These are phyloP conservation scores for Alternaria sp. DNA, from an alignment of 2,329 filamentous ascomycete species.

Conservation along the genomic window DNA sequence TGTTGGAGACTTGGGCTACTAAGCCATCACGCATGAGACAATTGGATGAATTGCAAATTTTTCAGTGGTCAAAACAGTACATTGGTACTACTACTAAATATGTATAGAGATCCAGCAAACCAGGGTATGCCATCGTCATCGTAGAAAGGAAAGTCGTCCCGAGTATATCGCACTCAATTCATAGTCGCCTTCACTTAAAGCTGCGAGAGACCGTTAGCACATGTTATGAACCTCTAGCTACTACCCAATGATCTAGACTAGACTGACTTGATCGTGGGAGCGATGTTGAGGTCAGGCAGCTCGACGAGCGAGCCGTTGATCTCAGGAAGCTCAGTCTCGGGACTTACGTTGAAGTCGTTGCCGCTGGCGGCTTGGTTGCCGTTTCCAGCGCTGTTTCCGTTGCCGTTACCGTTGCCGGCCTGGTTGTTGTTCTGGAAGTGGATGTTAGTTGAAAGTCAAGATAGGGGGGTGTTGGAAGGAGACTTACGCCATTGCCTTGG, in stretches of 20 bases:
- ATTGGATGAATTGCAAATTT: not conserved
- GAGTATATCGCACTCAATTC: not conserved
- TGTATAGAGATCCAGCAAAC: not conserved
- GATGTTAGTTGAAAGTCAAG: not conserved
- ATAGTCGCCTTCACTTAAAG: not conserved
- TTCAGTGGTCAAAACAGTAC: not conserved
- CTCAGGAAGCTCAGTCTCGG: not conserved
- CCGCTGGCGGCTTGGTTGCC: constrained; percentile 14
- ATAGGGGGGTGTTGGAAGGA: not conserved
- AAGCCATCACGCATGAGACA: not conserved
- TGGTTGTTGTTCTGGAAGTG: not conserved
- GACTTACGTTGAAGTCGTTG: constrained; percentile 23
- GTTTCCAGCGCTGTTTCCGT: constrained; percentile 12
- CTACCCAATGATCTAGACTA: not conserved
- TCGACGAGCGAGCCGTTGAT: not conserved
- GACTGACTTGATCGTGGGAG: constrained; percentile 14
- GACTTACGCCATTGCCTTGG: constrained; percentile 11
- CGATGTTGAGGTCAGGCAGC: constrained; percentile 6
- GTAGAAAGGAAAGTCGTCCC: not conserved
- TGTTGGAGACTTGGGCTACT: not conserved
- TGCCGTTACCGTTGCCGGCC: constrained; percentile 9
- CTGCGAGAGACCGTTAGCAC: not conserved
- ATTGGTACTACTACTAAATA: not conserved
- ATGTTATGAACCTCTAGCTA: not conserved
- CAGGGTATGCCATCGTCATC: not conserved